A percentile compares a stretch with the other conserved stretches of the same genome.
These are phyloP conservation scores for Penicillium goetzii DNA, from an alignment of 495 filamentous ascomycete genomes.

Conservation along the genomic window DNA sequence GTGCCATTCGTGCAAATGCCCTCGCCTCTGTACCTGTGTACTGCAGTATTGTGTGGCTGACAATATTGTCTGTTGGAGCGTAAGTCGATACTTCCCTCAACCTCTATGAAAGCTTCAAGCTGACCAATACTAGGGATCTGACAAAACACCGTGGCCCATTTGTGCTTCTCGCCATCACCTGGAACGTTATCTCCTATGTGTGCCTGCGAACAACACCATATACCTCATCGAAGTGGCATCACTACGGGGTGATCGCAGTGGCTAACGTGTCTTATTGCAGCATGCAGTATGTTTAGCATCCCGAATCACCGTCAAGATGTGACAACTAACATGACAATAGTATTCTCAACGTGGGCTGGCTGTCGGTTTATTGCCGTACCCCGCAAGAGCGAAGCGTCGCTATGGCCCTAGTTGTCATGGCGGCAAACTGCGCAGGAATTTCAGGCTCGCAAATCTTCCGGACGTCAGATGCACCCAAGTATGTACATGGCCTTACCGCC, in stretches of 20 bases:
- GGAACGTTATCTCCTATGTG: slow-evolving; percentile 50
- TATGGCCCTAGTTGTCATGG: slow-evolving; percentile 60
- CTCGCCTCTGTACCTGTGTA: slow-evolving; percentile 55
- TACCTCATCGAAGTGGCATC: slow-evolving; percentile 37
- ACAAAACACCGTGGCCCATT: slow-evolving; percentile 49
- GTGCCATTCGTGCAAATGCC: slow-evolving; percentile 51
- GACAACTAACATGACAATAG: slow-evolving; percentile 22
- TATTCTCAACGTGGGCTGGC: slow-evolving; percentile 51
- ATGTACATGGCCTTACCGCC: slow-evolving; percentile 47
- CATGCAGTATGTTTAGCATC: slow-evolving; percentile 47
- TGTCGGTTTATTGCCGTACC: slow-evolving; percentile 50
- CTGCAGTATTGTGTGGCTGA: slow-evolving; percentile 48
- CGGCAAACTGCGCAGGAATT: slow-evolving; percentile 56
- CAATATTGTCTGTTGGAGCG: slow-evolving; percentile 45
- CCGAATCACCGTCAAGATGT: neutral
- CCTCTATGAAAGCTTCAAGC: neutral
- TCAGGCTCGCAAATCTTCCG: slow-evolving; percentile 59
- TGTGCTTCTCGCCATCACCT: slow-evolving; percentile 44
- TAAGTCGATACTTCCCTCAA: slow-evolving; percentile 27
- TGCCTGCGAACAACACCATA: slow-evolving; percentile 34
- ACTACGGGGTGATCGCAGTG: slow-evolving; percentile 51
- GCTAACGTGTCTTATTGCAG: slow-evolving; percentile 54
- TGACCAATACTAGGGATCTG: slow-evolving; percentile 41
- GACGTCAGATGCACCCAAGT: slow-evolving; percentile 53
- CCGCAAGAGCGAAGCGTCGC: slow-evolving; percentile 54